A percentile compares a stretch with the other conserved stretches of the same genome.
Evolutionary conservation across 2,329 filamentous ascomycete species (phyloP).

Genomic region (Zasmidium angulare): DNA sequence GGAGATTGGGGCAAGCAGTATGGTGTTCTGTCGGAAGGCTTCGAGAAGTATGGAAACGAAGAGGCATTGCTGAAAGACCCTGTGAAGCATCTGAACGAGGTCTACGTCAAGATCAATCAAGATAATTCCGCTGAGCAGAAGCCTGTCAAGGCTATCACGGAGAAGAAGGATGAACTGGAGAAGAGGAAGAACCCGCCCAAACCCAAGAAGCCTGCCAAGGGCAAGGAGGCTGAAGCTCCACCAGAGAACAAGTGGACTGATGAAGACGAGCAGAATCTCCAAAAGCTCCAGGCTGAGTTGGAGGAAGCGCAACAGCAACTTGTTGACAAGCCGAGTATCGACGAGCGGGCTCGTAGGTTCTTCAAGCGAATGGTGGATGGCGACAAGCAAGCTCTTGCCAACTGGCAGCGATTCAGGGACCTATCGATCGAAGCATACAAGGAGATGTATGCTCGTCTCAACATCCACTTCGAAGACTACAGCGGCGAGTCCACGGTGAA

Average conservation of each 20-base stretch:
- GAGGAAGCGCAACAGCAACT: slow-evolving; percentile 50
- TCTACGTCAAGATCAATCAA: slow-evolving; percentile 74
- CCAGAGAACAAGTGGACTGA: slow-evolving; percentile 38
- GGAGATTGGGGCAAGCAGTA: slow-evolving; percentile 80
- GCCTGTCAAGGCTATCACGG: slow-evolving; percentile 53
- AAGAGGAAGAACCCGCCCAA: slow-evolving; percentile 40
- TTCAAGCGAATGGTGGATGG: slow-evolving; percentile 69
- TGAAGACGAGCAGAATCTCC: slow-evolving; percentile 50
- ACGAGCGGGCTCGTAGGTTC: slow-evolving; percentile 72
- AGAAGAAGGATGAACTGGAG: slow-evolving; percentile 43
- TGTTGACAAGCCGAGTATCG: slow-evolving; percentile 57
- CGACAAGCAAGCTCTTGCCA: slow-evolving; percentile 56
- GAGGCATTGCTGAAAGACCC: slow-evolving; percentile 69
- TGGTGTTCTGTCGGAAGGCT: slow-evolving; percentile 70
- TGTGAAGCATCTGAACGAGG: slow-evolving; percentile 78
- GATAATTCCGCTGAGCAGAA: slow-evolving; percentile 66
- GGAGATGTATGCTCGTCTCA: slow-evolving; percentile 62
- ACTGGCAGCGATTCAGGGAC: slow-evolving; percentile 65
- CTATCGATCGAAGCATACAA: slow-evolving; percentile 65
- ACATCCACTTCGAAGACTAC: slow-evolving; percentile 66
- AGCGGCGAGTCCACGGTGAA: slow-evolving; percentile 69
- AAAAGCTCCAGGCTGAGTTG: slow-evolving; percentile 48
- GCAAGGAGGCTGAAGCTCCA: slow-evolving; percentile 45
- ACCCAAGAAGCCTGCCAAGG: slow-evolving; percentile 41
- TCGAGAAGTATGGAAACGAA: slow-evolving; percentile 72